Evolutionary conservation across 169 alveolate genomes (phyloP), one percentile per base, ranked within the genome.

Genomic region (Plasmodium gallinaceum): DNA sequence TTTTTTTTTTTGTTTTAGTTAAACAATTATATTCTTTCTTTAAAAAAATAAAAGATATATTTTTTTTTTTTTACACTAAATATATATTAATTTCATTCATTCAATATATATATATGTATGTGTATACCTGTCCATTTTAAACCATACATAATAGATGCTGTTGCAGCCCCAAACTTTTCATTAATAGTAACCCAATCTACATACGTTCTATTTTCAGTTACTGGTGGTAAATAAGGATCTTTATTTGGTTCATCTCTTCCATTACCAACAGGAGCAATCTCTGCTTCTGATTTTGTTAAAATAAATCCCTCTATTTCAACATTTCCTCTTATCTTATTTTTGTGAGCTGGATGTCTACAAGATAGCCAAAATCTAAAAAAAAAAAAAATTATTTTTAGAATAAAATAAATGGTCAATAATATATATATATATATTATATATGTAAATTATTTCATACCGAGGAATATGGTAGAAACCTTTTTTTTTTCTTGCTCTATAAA

Each of bases 221-320:
- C 98, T 0, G 92, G 91, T 5, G 97, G 97, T 14, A 97, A 89
- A 78, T 91, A 95, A 7, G 98, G 98, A 61, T 96, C 97, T 57
- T 94, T 76, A 74, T 97, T 97, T 7, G 98, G 98, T 68, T 95
- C 97, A 45, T 96, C 98, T 46, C 98, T 70, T 16, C 98, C 98
- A 78, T 94, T 94, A 24, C 98, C 98, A 10, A 96, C 98, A 5
- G 98, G 97, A 22, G 91, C 91, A 2, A 92, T 60, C 51, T 95
- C 96, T 9, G 98, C 97, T 48, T 96, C 98, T 10, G 88, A 51
- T 14, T 92, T 96, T 10, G 97, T 93, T 46, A 96, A 74, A 12
- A 96, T 95, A 39, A 96, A 78, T 66, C 95, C 94, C 75, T 96
- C 98, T 42, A 95, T 73, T 88, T 96, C 98, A 8, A 96, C 93